Conservation (phyloP, 148 eudicot genomes). For the Fagopyrum tataricum region DNA sequence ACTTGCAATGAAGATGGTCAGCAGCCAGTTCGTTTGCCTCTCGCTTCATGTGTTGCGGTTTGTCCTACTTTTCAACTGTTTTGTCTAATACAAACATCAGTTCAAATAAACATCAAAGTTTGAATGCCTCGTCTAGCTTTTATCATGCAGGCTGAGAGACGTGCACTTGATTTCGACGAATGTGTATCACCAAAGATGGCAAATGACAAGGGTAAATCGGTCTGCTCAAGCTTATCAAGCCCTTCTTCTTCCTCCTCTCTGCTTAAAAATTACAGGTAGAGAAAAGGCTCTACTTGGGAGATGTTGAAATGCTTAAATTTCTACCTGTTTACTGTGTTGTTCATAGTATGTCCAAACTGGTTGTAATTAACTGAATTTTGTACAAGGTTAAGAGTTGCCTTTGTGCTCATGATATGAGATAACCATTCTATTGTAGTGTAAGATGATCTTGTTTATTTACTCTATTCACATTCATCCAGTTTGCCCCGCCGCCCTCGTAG, state of each 20-base stretch:
- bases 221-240: conserved; percentile 23
- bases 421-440: not conserved
- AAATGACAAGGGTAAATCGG: conserved; percentile 16
- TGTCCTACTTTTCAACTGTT: not conserved
- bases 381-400: conserved; percentile 1
- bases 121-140: not conserved
- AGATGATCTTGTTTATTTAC: not conserved
- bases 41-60: conserved; percentile 47
- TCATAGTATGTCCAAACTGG: conserved; percentile 3
- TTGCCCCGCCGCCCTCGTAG: too few species aligned
- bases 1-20: conserved; percentile 19
- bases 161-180: conserved; percentile 15
- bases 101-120: not conserved
- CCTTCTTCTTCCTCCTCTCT: conserved; percentile 36
- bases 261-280: conserved; percentile 30
- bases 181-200: conserved; percentile 10
- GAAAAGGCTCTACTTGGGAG: not conserved
- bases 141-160: conserved; percentile 19
- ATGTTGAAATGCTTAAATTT: not conserved
- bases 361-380: conserved; percentile 9
- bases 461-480: too few species aligned
- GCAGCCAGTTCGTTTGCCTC: conserved; percentile 21
- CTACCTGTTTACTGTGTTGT: not conserved
- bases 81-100: too few species aligned
- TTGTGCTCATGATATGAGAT: conserved; percentile 6